A percentile compares a stretch with the other conserved stretches of the same genome.
Evolutionary conservation across 1,139 yeast species (phyloP).

Genomic region (Geotrichum aggregatum): DNA sequence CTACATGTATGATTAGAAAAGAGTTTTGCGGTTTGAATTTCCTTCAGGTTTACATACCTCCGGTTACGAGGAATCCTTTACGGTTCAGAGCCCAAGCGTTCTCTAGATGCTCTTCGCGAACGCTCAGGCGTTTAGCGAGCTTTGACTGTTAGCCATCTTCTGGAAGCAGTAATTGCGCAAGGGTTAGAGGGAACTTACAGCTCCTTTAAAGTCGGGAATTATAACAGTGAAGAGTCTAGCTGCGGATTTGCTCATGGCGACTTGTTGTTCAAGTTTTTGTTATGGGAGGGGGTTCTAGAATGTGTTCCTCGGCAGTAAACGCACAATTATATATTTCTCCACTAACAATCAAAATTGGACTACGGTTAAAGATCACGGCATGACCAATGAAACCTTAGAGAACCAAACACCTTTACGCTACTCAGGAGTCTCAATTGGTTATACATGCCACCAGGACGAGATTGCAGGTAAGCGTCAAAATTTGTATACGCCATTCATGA

Average conservation of each 20-base stretch:
- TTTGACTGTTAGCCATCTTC: background rate
- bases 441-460: too few relatives aligned
- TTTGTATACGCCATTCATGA: too few relatives aligned
- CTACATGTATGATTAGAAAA: conserved; percentile 18
- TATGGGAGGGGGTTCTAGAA: too few relatives aligned
- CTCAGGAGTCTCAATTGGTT: too few relatives aligned
- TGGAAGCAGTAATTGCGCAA: background rate
- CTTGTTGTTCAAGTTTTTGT: too few relatives aligned
- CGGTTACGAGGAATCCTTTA: conserved; percentile 56
- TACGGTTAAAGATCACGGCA: too few relatives aligned
- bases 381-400: too few relatives aligned
- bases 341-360: too few relatives aligned
- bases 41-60: conserved; percentile 49
- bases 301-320: too few relatives aligned
- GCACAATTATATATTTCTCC: too few relatives aligned
- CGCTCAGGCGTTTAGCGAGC: conserved; percentile 35
- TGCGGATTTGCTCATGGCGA: conserved; percentile 8
- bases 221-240: conserved; percentile 45
- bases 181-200: conserved; percentile 43
- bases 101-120: conserved; percentile 57
- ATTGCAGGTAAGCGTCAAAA: too few relatives aligned
- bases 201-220: conserved; percentile 63
- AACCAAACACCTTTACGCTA: too few relatives aligned
- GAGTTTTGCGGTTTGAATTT: conserved; percentile 35
- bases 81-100: conserved; percentile 50